phyloP scores from a whole-genome alignment of 495 filamentous ascomycete genomes.

The Penicillium steckii region DNA sequence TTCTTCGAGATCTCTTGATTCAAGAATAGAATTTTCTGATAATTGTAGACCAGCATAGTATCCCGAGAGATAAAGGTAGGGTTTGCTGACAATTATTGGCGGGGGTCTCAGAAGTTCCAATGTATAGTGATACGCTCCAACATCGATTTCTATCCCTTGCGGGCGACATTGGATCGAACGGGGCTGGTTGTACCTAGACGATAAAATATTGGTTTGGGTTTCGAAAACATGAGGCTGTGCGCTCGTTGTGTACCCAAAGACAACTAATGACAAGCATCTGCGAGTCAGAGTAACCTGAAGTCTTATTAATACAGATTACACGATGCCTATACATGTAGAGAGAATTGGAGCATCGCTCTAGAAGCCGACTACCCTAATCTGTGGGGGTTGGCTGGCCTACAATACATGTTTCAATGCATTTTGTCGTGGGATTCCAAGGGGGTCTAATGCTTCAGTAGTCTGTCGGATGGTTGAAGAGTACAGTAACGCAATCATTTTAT shows the following conservation, averaged over 20 bases:
- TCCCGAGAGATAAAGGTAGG: slow-evolving; percentile 2
- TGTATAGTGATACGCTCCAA: neutral
- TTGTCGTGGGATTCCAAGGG: no score
- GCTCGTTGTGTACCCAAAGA: neutral
- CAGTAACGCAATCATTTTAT: no score
- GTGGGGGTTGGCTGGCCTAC: no score
- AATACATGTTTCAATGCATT: no score
- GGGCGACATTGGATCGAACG: slow-evolving; percentile 5
- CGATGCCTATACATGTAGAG: no score
- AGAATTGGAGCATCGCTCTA: no score
- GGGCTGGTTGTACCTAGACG: slow-evolving; percentile 15
- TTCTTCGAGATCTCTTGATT: neutral
- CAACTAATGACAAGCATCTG: no score
- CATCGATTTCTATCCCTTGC: slow-evolving; percentile 16
- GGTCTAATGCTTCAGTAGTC: no score
- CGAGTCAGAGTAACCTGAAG: neutral
- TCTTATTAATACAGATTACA: no score
- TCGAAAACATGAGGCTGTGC: slow-evolving; percentile 19
- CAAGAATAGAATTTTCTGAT: neutral
- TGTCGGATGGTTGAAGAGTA: no score
- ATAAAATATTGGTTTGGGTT: neutral
- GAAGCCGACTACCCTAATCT: no score
- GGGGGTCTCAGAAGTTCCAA: neutral
- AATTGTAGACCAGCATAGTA: slow-evolving; percentile 8
- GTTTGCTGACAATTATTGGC: neutral